Percentiles rank a stretch among this genome's conserved stretches.
phyloP scores from a whole-genome alignment of 495 filamentous ascomycete species.

The Penicillium bialowiezense region DNA sequence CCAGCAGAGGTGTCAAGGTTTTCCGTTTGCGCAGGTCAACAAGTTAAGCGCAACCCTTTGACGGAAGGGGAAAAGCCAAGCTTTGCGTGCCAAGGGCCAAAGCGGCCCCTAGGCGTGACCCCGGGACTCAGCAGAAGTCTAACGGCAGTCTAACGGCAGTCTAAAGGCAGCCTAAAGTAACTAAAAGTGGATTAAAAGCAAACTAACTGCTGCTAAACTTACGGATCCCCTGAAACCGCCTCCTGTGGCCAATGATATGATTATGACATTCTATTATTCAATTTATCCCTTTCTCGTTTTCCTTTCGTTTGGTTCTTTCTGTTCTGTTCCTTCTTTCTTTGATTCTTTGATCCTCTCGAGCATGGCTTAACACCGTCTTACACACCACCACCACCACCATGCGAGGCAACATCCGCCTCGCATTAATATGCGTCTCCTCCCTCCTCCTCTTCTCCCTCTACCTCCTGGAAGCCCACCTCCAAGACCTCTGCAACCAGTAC shows the following conservation, averaged over 20 bases:
- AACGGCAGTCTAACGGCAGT: too few species aligned
- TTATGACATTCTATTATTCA: constrained; percentile 7
- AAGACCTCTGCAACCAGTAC: constrained; percentile 44
- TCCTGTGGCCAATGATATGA: constrained; percentile 19
- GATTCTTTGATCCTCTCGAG: not conserved
- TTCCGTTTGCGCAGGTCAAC: too few species aligned
- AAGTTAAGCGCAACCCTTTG: too few species aligned
- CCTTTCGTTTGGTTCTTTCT: too few species aligned
- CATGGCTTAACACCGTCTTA: constrained; percentile 4
- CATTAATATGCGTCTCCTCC: constrained; percentile 23
- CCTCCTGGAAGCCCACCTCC: constrained; percentile 34
- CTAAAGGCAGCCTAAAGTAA: too few species aligned
- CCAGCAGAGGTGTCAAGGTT: too few species aligned
- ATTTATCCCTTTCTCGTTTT: not conserved
- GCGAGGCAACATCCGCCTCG: constrained; percentile 37
- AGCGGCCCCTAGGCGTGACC: constrained; percentile 2
- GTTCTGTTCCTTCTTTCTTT: not conserved
- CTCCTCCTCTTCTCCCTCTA: constrained; percentile 34
- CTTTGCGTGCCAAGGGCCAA: constrained; percentile 11
- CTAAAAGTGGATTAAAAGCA: not conserved
- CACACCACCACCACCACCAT: constrained; percentile 26
- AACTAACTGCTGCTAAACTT: not conserved
- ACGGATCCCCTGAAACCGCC: constrained; percentile 7
- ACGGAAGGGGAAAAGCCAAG: constrained; percentile 7
- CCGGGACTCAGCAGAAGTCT: not conserved